These are phyloP conservation scores for Polytrichum commune DNA, from an alignment of 225 moss, liverwort and hornwort genomes.

Conservation along the genomic window DNA sequence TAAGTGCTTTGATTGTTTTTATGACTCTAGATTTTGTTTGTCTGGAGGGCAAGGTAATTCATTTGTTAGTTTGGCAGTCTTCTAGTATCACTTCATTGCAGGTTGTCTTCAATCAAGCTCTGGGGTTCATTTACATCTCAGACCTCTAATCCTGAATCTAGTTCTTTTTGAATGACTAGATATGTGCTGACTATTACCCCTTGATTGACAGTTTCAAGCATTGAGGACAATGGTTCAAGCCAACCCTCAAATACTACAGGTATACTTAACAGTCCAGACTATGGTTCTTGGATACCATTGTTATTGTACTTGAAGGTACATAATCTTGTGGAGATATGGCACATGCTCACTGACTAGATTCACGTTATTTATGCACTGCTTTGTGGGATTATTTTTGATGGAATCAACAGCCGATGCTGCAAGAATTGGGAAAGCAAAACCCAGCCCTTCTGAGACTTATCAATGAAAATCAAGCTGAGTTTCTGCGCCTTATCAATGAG, in stretches of 20 bases:
- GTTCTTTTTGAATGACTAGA: too few species aligned
- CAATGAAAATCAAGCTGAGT: slow-evolving; percentile 81
- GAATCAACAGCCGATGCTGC: slow-evolving; percentile 62
- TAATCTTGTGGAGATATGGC: too few species aligned
- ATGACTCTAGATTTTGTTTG: not conserved
- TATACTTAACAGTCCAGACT: not conserved
- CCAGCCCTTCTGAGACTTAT: slow-evolving; percentile 75
- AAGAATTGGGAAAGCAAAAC: slow-evolving; percentile 82
- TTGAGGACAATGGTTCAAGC: slow-evolving; percentile 72
- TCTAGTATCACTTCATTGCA: too few species aligned
- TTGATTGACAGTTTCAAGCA: slow-evolving; percentile 54
- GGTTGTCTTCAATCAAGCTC: too few species aligned
- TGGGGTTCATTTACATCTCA: too few species aligned
- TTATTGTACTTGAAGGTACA: not conserved
- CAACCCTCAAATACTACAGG: slow-evolving; percentile 69
- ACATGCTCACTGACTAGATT: not conserved
- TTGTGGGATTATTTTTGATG: too few species aligned
- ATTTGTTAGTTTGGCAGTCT: too few species aligned
- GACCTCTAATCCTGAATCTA: too few species aligned
- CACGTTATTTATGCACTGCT: too few species aligned
- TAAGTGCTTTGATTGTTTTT: too few species aligned
- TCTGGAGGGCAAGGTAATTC: not conserved
- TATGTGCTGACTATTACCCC: too few species aligned
- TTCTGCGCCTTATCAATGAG: slow-evolving; percentile 75
- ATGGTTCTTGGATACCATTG: not conserved